These are phyloP conservation scores for Coemansia sp. DNA, from an alignment of 192 early-diverging fungal genomes.

Conservation along the genomic window DNA sequence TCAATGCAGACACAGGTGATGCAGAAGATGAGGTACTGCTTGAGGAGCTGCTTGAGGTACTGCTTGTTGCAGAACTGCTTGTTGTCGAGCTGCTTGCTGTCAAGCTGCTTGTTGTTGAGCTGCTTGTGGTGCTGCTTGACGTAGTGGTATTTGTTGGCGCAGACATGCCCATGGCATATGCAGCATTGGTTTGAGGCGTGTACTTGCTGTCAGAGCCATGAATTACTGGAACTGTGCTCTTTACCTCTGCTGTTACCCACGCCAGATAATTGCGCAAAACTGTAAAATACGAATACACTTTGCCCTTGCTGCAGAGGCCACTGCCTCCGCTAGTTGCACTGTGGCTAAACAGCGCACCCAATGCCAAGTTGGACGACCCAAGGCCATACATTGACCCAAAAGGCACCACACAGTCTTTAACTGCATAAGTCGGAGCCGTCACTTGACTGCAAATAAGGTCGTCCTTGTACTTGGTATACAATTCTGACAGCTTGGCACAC, in stretches of 20 bases:
- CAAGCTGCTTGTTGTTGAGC: background rate
- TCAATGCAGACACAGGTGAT: background rate
- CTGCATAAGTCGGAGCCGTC: background rate
- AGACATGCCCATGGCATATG: background rate
- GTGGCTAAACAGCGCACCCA: background rate
- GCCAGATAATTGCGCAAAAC: conserved; percentile 2
- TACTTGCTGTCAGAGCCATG: background rate
- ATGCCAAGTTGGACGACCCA: background rate
- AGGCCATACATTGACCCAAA: background rate
- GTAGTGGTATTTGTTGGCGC: background rate
- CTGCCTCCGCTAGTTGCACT: background rate
- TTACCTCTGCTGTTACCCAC: background rate
- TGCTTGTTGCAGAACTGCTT: background rate
- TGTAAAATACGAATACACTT: background rate
- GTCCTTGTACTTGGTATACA: background rate
- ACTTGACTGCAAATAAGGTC: conserved; percentile 2
- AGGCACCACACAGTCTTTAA: background rate
- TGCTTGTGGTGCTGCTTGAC: background rate
- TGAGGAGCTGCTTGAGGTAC: background rate
- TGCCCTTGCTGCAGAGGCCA: background rate
- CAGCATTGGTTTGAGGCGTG: background rate
- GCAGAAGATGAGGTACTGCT: too few relatives aligned
- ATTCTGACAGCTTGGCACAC: background rate
- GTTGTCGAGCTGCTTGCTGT: background rate
- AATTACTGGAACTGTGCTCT: background rate